A percentile compares a stretch with the other conserved stretches of the same genome.
These are phyloP conservation scores for Suhomyces sp. DNA, from an alignment of 805 yeast genomes.

Conservation along the genomic window DNA sequence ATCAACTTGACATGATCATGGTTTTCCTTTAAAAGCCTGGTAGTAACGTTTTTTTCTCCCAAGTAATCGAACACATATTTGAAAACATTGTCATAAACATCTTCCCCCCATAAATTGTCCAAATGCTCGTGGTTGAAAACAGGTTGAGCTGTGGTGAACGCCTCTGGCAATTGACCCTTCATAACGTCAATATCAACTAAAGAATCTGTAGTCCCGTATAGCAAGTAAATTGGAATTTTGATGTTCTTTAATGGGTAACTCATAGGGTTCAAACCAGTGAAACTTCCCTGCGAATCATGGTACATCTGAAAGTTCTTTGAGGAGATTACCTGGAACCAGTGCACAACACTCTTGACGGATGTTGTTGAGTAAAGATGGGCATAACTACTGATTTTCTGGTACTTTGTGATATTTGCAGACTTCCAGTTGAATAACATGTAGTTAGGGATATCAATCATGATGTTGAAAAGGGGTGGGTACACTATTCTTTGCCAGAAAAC, in stretches of 20 bases:
- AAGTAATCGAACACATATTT: conserved; percentile 25
- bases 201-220: conserved; percentile 81
- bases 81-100: conserved; percentile 45
- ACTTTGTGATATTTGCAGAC: conserved; percentile 62
- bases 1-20: conserved; percentile 2
- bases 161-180: conserved; percentile 61
- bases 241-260: conserved; percentile 42
- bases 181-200: conserved; percentile 83
- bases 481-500: conserved; percentile 75
- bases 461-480: conserved; percentile 73
- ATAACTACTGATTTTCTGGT: conserved; percentile 78
- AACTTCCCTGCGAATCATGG: conserved; percentile 49
- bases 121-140: conserved; percentile 80
- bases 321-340: conserved; percentile 57
- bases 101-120: conserved; percentile 85
- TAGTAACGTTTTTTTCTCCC: conserved; percentile 11
- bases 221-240: conserved; percentile 65
- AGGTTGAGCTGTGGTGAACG: conserved; percentile 50
- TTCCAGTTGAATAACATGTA: conserved; percentile 77
- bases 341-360: conserved; percentile 47
- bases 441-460: conserved; percentile 70
- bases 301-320: conserved; percentile 83
- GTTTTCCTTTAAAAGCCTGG: conserved; percentile 4
- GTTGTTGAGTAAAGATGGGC: conserved; percentile 90
- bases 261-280: conserved; percentile 33